A percentile compares a stretch with the other conserved stretches of the same genome.
phyloP scores from a whole-genome alignment of 2,329 filamentous ascomycete genomes.

The Phaeoacremonium minimum region DNA sequence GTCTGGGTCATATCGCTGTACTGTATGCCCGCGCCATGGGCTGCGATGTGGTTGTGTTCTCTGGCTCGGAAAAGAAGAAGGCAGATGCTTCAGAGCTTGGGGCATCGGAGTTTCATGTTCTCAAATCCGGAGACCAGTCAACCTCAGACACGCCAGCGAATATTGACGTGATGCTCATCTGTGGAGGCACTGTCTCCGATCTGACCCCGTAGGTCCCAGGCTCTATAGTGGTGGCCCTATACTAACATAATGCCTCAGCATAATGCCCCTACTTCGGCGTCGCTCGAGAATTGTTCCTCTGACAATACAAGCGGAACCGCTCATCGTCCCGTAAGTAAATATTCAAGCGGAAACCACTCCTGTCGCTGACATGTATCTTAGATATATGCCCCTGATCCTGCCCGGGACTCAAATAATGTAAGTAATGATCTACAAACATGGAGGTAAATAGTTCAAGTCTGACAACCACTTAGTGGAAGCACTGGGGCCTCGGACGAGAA shows the following conservation, averaged over 20 bases:
- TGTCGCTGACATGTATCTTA: not conserved
- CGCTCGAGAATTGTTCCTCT: conserved; percentile 8
- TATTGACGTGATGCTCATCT: not conserved
- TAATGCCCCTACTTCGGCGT: conserved; percentile 1
- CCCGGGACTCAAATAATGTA: conserved; percentile 8
- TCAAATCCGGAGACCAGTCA: not conserved
- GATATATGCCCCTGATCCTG: conserved; percentile 9
- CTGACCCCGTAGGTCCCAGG: not conserved
- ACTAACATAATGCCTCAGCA: not conserved
- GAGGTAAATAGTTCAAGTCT: too few relatives aligned
- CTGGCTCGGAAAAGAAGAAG: conserved; percentile 2
- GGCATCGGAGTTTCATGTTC: conserved; percentile 6
- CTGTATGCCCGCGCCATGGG: conserved; percentile 62
- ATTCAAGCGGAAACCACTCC: too few relatives aligned
- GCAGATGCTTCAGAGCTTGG: conserved; percentile 8
- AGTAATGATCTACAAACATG: not conserved
- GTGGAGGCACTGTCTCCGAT: not conserved
- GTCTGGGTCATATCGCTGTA: conserved; percentile 59
- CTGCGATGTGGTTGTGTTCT: conserved; percentile 7
- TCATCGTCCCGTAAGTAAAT: conserved; percentile 2
- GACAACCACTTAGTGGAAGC: conserved; percentile 1
- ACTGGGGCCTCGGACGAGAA: conserved; percentile 11
- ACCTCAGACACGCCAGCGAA: not conserved
- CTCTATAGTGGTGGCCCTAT: not conserved
- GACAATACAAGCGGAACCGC: conserved; percentile 7